phyloP scores from a whole-genome alignment of 75 land plant genomes.

The Sequoiadendron giganteum region DNA sequence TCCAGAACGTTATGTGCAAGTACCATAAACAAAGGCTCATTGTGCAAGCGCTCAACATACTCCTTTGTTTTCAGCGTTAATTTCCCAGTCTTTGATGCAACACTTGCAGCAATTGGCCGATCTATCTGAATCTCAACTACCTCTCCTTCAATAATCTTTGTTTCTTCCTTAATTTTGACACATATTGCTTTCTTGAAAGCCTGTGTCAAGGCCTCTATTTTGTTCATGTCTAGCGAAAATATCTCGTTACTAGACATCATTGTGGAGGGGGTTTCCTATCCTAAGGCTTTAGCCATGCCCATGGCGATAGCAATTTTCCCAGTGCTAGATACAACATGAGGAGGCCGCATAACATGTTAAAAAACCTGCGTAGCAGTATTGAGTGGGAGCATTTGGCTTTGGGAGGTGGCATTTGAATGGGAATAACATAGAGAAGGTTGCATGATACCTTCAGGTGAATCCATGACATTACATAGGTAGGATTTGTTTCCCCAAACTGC shows the following conservation, averaged over 20 bases:
- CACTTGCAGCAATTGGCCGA: slow-evolving; percentile 65
- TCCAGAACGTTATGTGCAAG: no score
- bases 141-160: slow-evolving; percentile 92
- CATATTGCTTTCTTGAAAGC: slow-evolving; percentile 80
- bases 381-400: no score
- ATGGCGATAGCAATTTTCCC: slow-evolving; percentile 99
- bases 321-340: no score
- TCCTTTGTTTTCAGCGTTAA: slow-evolving; percentile 93
- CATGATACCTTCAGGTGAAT: no score
- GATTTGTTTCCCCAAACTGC: no score
- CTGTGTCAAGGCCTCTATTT: slow-evolving; percentile 94
- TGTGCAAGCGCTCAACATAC: no score
- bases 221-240: slow-evolving; percentile 91
- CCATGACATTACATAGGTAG: no score
- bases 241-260: slow-evolving; percentile 88
- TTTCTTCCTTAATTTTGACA: slow-evolving; percentile 93
- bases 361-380: no score
- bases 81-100: slow-evolving; percentile 88
- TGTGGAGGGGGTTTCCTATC: slow-evolving; percentile 93
- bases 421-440: no score
- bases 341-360: no score
- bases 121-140: slow-evolving; percentile 94
- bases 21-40: no score
- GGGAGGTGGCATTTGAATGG: no score
- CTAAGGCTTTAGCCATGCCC: slow-evolving; percentile 97